Evolutionary conservation across 306 rosid species (phyloP).

Genomic region (Oxytropis ochrocephala): DNA sequence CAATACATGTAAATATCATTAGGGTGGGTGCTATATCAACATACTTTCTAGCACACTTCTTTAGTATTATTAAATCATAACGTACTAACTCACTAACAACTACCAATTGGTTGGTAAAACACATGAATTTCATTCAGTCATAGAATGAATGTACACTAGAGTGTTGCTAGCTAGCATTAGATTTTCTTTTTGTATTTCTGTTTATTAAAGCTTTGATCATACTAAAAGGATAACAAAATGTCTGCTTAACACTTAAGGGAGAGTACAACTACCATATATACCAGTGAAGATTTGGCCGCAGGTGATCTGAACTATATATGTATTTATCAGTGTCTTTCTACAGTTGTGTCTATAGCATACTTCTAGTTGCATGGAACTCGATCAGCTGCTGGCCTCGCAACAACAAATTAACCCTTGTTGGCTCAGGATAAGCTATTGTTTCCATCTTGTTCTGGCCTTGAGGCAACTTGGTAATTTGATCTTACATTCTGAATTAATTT

Average conservation of each 20-base stretch:
- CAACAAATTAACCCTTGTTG: slow-evolving; percentile 17
- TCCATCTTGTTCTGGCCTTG: slow-evolving; percentile 28
- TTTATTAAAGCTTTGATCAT: not conserved
- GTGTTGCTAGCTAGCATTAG: no score
- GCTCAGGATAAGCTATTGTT: slow-evolving; percentile 26
- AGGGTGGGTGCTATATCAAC: no score
- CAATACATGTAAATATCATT: not conserved
- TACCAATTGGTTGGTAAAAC: no score
- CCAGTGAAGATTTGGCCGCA: slow-evolving; percentile 12
- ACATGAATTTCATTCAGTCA: no score
- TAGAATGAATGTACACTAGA: no score
- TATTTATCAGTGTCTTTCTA: not conserved
- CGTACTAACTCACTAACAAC: no score
- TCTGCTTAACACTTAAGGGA: not conserved
- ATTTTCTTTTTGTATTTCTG: not conserved
- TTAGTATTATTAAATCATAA: no score
- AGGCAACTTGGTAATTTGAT: slow-evolving; percentile 62
- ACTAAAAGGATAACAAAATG: not conserved
- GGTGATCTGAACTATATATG: not conserved
- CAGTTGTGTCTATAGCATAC: not conserved
- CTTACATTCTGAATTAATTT: slow-evolving; percentile 51
- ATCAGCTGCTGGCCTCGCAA: not conserved
- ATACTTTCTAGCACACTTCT: no score
- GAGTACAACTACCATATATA: not conserved
- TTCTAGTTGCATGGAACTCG: not conserved